These are phyloP conservation scores for Canavalia ensiformis DNA, from an alignment of 306 rosid genomes.

Conservation along the genomic window DNA sequence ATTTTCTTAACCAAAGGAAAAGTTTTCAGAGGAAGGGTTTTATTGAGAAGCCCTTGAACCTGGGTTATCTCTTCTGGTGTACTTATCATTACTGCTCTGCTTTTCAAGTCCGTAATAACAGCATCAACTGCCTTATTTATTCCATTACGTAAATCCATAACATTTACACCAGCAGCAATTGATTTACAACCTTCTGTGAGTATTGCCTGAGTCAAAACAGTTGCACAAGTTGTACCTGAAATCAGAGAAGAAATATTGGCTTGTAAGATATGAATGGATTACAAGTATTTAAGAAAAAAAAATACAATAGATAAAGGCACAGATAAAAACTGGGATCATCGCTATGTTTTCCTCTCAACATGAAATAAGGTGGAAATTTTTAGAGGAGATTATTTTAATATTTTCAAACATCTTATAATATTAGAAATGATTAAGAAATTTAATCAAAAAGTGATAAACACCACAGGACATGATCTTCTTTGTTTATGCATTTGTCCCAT, in stretches of 20 bases:
- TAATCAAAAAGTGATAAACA: neutral
- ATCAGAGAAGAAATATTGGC: slow-evolving; percentile 44
- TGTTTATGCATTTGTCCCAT: neutral
- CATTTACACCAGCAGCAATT: slow-evolving; percentile 90
- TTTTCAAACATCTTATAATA: slow-evolving; percentile 32
- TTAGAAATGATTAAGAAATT: neutral
- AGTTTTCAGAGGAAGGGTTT: neutral
- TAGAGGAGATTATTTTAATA: slow-evolving; percentile 4
- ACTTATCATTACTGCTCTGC: slow-evolving; percentile 85
- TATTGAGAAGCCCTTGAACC: slow-evolving; percentile 62
- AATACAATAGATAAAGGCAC: neutral
- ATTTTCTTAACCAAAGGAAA: slow-evolving; percentile 24
- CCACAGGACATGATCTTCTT: slow-evolving; percentile 5
- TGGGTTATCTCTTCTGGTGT: slow-evolving; percentile 94
- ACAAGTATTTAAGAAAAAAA: neutral
- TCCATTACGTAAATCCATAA: slow-evolving; percentile 91
- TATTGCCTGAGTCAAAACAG: slow-evolving; percentile 93
- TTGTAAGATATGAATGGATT: slow-evolving; percentile 20
- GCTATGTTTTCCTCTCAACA: slow-evolving; percentile 14
- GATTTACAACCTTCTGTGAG: slow-evolving; percentile 94
- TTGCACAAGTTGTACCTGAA: slow-evolving; percentile 97
- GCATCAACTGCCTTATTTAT: slow-evolving; percentile 90
- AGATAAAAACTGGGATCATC: neutral
- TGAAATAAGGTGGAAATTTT: slow-evolving; percentile 22
- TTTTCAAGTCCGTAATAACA: slow-evolving; percentile 81